A percentile compares a stretch with the other conserved stretches of the same genome.
Evolutionary conservation across 208 protist genomes (phyloP).

Genomic region (Polymyxa betae): DNA sequence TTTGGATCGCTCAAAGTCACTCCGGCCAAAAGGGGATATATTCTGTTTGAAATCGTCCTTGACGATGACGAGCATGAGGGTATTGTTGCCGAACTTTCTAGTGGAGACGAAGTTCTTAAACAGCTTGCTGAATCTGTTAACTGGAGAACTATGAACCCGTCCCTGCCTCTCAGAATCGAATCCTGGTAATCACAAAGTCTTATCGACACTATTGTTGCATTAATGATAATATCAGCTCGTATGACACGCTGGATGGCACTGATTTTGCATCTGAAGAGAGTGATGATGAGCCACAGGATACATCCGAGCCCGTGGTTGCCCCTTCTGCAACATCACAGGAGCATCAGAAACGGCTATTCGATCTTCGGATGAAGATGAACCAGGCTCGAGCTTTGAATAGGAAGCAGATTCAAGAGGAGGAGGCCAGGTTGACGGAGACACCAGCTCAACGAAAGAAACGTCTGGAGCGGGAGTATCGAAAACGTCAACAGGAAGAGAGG

Average conservation of each 20-base stretch:
- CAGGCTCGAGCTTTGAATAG: constrained; percentile 31
- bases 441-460: neutral
- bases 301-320: neutral
- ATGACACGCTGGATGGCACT: neutral
- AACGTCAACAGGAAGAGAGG: neutral
- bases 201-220: neutral
- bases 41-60: neutral
- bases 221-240: neutral
- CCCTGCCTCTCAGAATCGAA: too few relatives aligned
- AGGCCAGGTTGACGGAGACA: neutral
- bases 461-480: neutral
- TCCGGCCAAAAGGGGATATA: neutral
- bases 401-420: constrained; percentile 37
- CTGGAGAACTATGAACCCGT: neutral
- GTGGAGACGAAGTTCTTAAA: neutral
- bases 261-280: neutral
- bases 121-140: neutral
- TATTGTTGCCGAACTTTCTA: neutral
- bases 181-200: neutral
- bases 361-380: constrained; percentile 26
- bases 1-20: neutral
- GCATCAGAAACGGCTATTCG: constrained; percentile 10
- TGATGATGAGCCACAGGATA: neutral
- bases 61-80: neutral
- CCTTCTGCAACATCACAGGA: neutral